These are phyloP conservation scores for Ligustrum vulgare DNA, from an alignment of 257 asterid genomes.

Conservation along the genomic window DNA sequence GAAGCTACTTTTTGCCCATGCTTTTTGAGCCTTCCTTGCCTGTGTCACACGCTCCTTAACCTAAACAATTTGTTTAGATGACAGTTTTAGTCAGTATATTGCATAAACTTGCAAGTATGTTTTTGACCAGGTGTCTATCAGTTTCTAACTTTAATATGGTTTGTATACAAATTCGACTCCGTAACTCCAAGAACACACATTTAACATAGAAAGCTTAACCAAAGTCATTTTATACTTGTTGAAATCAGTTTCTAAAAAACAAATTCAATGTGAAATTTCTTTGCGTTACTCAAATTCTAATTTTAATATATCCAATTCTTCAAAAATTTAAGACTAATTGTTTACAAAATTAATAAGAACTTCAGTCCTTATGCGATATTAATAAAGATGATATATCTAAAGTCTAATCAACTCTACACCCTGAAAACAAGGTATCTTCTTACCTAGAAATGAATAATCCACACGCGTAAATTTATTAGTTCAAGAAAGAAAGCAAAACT, in stretches of 20 bases:
- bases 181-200: conserved; percentile 15
- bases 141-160: not conserved
- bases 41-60: conserved; percentile 90
- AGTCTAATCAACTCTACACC: conserved; percentile 7
- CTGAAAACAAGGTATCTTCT: conserved; percentile 4
- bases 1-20: conserved; percentile 93
- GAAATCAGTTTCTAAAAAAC: not conserved
- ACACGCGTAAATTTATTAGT: not conserved
- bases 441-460: not conserved
- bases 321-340: conserved; percentile 1
- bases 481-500: not conserved
- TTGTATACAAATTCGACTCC: conserved; percentile 12
- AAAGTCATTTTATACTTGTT: not conserved
- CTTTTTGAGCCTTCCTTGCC: conserved; percentile 88
- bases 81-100: conserved; percentile 23
- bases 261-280: conserved; percentile 1
- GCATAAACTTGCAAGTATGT: conserved; percentile 3
- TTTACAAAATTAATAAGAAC: conserved; percentile 4
- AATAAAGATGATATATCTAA: conserved; percentile 5
- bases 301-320: conserved; percentile 8
- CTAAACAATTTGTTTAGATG: conserved; percentile 40
- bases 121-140: not conserved
- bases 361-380: conserved; percentile 1
- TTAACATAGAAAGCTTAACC: conserved; percentile 2
- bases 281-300: not conserved